Base-by-base conservation (phyloP, 805 yeast species). In the Clavispora santaluciae region DNA sequence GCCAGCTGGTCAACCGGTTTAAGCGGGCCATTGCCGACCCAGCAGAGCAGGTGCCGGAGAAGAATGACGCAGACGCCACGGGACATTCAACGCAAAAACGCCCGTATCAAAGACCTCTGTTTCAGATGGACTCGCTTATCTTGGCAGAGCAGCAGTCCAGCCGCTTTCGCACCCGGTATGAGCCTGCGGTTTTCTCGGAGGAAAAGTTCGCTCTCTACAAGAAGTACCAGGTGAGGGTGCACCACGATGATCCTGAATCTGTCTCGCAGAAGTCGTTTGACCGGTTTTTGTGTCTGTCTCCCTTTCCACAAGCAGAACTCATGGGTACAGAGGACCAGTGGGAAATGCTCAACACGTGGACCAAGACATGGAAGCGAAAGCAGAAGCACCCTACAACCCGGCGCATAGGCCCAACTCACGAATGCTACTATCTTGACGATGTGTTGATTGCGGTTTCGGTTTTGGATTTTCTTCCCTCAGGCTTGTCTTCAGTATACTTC, bases 401-500 rank as follows among this genome's bases (percentile, higher is more conserved):
- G 30, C 47, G 70, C 30, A 46, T 61, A 6, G 95, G 91, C 2
- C 86, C 88, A 1, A 71, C 75, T 2, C 97, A 89, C 59, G 95
- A 87, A 54, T 75, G 86, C 56, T 89, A 87, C 55, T 86, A 83
- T 51, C 57, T 73, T 13, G 75, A 85, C 35, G 78, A 61, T 4
- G 69, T 73, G 45, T 65, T 89, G 16, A 76, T 86, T 30, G 96
- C 91, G 1, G 63, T 89, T 25, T 86, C 86, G 0, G 86, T 89
- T 1, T 55, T 84, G 22, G 97, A 89, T 59, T 64, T 89, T 16
- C 59, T 90, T 24, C 95, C 95, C 0, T 60, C 76, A 20, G 83
- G 86, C 0, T 59, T 90, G 0, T 87, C 96, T 0, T 81, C 95
- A 0, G 90, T 90, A 1, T 89, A 90, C 57, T 85, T 90, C 56